Conservation (phyloP, 2,329 filamentous ascomycete genomes). For the Fusarium dlaminii region DNA sequence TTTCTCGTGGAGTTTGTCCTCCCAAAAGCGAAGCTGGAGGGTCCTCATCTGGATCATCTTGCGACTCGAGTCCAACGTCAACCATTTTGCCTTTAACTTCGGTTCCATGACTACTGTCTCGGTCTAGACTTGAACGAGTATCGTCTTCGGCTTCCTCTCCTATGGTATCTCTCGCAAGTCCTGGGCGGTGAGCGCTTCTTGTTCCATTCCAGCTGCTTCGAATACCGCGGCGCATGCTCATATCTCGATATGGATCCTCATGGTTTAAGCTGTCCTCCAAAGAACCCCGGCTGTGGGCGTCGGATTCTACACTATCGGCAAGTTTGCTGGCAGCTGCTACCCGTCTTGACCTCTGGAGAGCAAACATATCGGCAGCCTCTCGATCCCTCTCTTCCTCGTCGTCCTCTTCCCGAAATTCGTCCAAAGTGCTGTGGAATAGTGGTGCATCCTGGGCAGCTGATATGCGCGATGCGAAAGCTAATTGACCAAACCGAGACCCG, state of each 20-base stretch:
- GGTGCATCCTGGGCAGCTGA: constrained; percentile 81
- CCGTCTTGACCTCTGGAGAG: constrained; percentile 86
- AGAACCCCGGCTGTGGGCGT: constrained; percentile 57
- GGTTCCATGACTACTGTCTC: constrained; percentile 42
- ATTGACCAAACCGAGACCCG: constrained; percentile 75
- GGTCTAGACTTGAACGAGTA: constrained; percentile 46
- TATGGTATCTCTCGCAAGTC: constrained; percentile 44
- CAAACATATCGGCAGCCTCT: constrained; percentile 94
- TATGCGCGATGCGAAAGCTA: constrained; percentile 80
- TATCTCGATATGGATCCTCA: constrained; percentile 55
- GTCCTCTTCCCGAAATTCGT: constrained; percentile 92
- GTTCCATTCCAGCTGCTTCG: constrained; percentile 72
- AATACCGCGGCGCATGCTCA: constrained; percentile 62
- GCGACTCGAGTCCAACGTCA: constrained; percentile 83
- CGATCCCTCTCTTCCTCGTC: constrained; percentile 90
- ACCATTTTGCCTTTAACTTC: constrained; percentile 75
- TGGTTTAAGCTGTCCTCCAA: constrained; percentile 46
- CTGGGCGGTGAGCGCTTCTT: constrained; percentile 51
- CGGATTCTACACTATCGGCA: constrained; percentile 85
- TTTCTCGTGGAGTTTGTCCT: constrained; percentile 61
- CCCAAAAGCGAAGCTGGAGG: constrained; percentile 68
- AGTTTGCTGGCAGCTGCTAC: constrained; percentile 87
- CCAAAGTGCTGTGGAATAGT: constrained; percentile 90
- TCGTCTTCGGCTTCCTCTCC: constrained; percentile 57
- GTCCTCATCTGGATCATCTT: constrained; percentile 64